Conservation (phyloP, 345 rosid species). For the Eucalyptus regnans region DNA sequence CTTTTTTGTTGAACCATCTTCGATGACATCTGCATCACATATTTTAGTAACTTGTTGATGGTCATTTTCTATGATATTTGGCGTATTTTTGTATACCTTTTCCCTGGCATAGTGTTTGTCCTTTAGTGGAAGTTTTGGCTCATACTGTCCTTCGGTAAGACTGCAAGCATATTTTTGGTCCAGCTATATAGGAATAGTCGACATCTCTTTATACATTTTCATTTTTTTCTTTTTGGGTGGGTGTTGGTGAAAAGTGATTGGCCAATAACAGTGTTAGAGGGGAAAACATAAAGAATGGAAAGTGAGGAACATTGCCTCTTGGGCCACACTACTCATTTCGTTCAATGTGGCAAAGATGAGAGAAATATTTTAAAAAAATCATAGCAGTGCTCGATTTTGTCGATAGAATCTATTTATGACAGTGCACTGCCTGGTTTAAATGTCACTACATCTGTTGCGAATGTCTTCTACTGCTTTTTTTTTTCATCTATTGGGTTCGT, state of each 20-base stretch:
- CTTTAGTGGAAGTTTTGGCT: not conserved
- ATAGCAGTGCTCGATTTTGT: not conserved
- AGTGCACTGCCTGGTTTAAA: not conserved
- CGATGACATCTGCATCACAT: not conserved
- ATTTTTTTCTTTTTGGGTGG: not conserved
- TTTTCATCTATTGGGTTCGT: not conserved
- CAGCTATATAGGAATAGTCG: not conserved
- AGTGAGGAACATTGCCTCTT: not conserved
- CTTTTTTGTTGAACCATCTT: not conserved
- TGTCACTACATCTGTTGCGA: not conserved
- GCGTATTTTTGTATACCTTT: not conserved
- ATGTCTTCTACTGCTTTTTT: not conserved
- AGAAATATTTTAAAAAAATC: not conserved
- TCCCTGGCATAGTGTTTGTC: not conserved
- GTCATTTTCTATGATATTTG: not conserved
- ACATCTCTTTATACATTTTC: not conserved
- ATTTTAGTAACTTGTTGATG: not conserved
- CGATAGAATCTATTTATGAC: not conserved
- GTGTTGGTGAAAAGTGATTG: not conserved
- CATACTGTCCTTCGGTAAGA: not conserved
- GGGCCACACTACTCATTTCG: not conserved
- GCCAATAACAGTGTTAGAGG: not conserved
- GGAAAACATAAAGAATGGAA: not conserved
- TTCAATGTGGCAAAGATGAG: not conserved
- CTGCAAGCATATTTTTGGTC: not conserved